Evolutionary conservation across 2,329 filamentous ascomycete species (phyloP).

Genomic region (Cordyceps militaris): DNA sequence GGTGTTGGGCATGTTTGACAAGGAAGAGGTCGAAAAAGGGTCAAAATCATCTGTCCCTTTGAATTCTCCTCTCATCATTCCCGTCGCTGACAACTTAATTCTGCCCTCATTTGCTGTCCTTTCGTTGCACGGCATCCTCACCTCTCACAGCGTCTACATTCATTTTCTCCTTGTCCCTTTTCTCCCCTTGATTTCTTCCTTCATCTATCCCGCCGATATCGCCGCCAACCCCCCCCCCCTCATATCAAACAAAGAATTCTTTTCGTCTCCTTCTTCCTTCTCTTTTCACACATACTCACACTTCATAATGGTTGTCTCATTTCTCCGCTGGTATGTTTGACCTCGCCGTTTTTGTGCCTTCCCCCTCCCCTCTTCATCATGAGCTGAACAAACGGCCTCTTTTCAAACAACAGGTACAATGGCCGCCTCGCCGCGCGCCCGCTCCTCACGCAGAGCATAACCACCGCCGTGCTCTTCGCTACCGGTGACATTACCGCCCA

Average conservation of each 20-base stretch:
- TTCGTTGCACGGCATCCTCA: too few species aligned
- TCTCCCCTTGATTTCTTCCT: background rate
- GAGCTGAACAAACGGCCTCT: background rate
- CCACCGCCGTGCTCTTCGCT: constrained; percentile 85
- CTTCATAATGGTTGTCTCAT: constrained; percentile 11
- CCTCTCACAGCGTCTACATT: background rate
- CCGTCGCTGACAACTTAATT: background rate
- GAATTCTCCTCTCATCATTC: background rate
- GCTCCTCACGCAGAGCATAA: constrained; percentile 83
- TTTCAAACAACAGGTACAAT: constrained; percentile 85
- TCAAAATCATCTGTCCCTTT: background rate
- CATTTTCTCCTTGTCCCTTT: background rate
- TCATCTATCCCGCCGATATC: background rate
- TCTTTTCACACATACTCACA: background rate
- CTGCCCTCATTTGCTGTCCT: too few species aligned
- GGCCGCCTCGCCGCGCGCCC: constrained; percentile 71
- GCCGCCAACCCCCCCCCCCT: background rate
- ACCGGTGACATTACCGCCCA: constrained; percentile 88
- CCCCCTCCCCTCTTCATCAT: background rate
- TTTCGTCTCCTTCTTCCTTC: background rate
- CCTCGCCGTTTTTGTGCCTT: background rate
- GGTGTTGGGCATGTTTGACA: background rate
- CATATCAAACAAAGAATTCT: background rate
- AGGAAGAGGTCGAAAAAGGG: constrained; percentile 3
- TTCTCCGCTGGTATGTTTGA: constrained; percentile 12